phyloP scores from a whole-genome alignment of 2,329 filamentous ascomycete species.

The Boeremia lycopersici region DNA sequence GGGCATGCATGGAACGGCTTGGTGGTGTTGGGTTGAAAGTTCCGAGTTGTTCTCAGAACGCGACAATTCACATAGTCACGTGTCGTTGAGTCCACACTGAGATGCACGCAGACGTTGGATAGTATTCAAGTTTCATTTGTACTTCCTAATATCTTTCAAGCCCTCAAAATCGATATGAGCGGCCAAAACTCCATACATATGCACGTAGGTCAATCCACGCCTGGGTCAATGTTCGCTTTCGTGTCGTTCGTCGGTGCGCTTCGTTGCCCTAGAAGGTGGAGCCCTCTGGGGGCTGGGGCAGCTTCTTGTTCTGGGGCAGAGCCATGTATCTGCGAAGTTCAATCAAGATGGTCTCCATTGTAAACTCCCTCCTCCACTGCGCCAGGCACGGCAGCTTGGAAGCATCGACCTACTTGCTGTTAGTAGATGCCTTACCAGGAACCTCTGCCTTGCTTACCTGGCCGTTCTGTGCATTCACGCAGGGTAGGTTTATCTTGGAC shows the following conservation, averaged over 20 bases:
- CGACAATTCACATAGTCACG: constrained; percentile 28
- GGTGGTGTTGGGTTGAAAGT: constrained; percentile 17
- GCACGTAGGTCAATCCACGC: constrained; percentile 27
- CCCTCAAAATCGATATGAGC: constrained; percentile 14
- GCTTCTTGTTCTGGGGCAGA: constrained; percentile 87
- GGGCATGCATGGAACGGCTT: constrained; percentile 51
- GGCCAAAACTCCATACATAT: constrained; percentile 41
- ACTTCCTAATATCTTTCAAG: constrained; percentile 10
- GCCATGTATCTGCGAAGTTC: constrained; percentile 96
- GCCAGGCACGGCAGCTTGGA: constrained; percentile 82
- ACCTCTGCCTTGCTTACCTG: constrained; percentile 56
- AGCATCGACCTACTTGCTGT: constrained; percentile 72
- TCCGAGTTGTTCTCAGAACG: constrained; percentile 9
- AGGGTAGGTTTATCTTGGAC: constrained; percentile 94
- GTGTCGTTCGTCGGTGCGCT: constrained; percentile 7
- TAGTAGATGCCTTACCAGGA: neutral
- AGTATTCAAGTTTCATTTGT: constrained; percentile 18
- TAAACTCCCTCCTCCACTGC: constrained; percentile 91
- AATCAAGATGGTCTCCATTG: constrained; percentile 91
- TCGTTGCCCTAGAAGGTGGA: constrained; percentile 58
- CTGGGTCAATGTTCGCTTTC: constrained; percentile 8
- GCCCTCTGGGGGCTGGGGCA: constrained; percentile 90
- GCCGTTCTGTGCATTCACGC: constrained; percentile 81
- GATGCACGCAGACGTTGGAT: neutral
- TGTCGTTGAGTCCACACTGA: neutral